A percentile compares a stretch with the other conserved stretches of the same genome.
These are phyloP conservation scores for Tricholoma terreum DNA, from an alignment of 768 basidiomycete genomes.

Conservation along the genomic window DNA sequence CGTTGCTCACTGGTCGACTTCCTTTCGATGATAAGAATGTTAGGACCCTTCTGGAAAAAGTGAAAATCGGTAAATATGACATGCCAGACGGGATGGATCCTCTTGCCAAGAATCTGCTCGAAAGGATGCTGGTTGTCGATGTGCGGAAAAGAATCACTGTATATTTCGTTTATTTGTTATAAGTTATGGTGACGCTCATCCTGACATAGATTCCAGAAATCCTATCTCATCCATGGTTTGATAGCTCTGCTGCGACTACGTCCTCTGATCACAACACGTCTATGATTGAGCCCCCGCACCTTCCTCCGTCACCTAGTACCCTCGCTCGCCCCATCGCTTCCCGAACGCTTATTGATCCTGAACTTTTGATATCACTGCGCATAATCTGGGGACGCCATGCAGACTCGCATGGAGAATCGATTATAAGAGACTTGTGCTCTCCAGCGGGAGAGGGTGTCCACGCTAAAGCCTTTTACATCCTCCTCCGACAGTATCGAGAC, in stretches of 20 bases:
- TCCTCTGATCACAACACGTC: slow-evolving; percentile 15
- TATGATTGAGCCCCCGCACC: slow-evolving; percentile 26
- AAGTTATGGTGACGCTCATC: neutral
- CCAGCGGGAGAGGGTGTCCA: slow-evolving; percentile 67
- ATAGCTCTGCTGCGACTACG: slow-evolving; percentile 21
- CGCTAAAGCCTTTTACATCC: slow-evolving; percentile 87
- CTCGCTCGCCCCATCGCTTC: slow-evolving; percentile 71
- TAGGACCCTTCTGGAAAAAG: slow-evolving; percentile 72
- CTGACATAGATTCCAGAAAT: slow-evolving; percentile 77
- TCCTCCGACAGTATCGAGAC: slow-evolving; percentile 74
- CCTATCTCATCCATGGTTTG: slow-evolving; percentile 80
- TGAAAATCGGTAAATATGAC: slow-evolving; percentile 81
- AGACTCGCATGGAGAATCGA: slow-evolving; percentile 47
- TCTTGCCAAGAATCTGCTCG: slow-evolving; percentile 80
- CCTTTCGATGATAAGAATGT: slow-evolving; percentile 95
- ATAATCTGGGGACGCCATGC: slow-evolving; percentile 83
- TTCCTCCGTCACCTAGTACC: slow-evolving; percentile 63
- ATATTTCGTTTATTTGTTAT: slow-evolving; percentile 21
- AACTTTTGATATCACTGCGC: slow-evolving; percentile 73
- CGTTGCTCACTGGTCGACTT: slow-evolving; percentile 84
- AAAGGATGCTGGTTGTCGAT: slow-evolving; percentile 87
- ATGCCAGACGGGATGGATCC: slow-evolving; percentile 80
- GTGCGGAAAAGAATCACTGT: slow-evolving; percentile 79
- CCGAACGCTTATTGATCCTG: slow-evolving; percentile 67
- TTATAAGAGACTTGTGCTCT: slow-evolving; percentile 65